Percentiles rank a stretch among this genome's conserved stretches.
Conservation (phyloP, 1,284 basidiomycete species). For the Tilletia walkeri region DNA sequence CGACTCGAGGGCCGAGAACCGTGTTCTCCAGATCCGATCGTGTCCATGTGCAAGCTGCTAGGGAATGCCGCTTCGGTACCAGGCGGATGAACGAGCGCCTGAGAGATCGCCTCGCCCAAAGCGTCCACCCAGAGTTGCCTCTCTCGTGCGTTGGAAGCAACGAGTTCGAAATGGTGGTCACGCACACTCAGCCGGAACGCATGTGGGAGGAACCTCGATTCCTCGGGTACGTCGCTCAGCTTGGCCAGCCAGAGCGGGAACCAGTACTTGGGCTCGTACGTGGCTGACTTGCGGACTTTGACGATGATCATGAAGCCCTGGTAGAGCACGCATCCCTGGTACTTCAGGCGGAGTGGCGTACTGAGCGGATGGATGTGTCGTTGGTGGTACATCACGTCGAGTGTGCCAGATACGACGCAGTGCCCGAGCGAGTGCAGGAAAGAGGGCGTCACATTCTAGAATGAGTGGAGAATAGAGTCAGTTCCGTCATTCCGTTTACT, state of each 20-base stretch:
- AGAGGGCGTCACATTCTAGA: slow-evolving; percentile 26
- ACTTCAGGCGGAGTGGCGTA: slow-evolving; percentile 51
- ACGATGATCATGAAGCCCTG: slow-evolving; percentile 45
- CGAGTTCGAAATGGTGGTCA: slow-evolving; percentile 53
- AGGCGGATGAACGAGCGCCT: slow-evolving; percentile 32
- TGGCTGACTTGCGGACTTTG: slow-evolving; percentile 49
- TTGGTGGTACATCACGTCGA: slow-evolving; percentile 53
- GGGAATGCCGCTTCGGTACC: slow-evolving; percentile 38
- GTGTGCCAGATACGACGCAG: slow-evolving; percentile 45
- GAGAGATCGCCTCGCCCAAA: slow-evolving; percentile 37
- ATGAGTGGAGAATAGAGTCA: background rate
- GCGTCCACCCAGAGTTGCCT: slow-evolving; percentile 44
- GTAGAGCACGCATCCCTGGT: slow-evolving; percentile 50
- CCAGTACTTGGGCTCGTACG: slow-evolving; percentile 49
- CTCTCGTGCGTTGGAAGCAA: slow-evolving; percentile 46
- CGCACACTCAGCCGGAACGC: slow-evolving; percentile 45
- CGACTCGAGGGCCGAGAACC: slow-evolving; percentile 29
- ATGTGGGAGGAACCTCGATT: slow-evolving; percentile 38
- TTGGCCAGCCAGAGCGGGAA: slow-evolving; percentile 49
- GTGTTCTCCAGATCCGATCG: slow-evolving; percentile 25
- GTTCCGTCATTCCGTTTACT: background rate
- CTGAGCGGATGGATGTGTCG: slow-evolving; percentile 37
- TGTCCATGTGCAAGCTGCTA: slow-evolving; percentile 36
- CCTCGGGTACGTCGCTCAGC: slow-evolving; percentile 35
- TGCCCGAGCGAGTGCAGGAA: slow-evolving; percentile 45